Evolutionary conservation across 2,329 filamentous ascomycete genomes (phyloP), one percentile per base, ranked within the genome.

Genomic region (Diaporthe sp.): DNA sequence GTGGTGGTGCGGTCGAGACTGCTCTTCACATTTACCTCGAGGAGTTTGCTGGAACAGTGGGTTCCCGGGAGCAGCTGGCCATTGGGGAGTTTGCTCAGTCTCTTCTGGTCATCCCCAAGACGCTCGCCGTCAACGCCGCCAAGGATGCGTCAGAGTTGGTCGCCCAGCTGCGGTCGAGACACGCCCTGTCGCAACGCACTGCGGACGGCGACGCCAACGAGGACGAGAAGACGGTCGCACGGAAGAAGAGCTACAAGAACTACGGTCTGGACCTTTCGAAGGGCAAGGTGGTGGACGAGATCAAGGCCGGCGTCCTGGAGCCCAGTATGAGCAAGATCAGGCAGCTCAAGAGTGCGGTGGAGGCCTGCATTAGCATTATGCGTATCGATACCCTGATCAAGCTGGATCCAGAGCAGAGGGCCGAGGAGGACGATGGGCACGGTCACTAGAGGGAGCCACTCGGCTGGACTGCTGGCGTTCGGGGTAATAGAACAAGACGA

Each of bases 281-380:
- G 83, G 97, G 97, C 79, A 96, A 95, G 83, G 94, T 98, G 74
- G 93, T 96, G 72, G 97, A 99, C 84, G 92, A 95, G 86, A 88
- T 99, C 81, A 98, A 98, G 90, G 92, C 94, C 17, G 97, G 97
- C 81, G 96, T 99, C 76, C 85, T 99, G 81, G 97, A 99, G 88
- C 97, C 97, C 42, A 97, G 94, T 85, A 95, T 99, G 88, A 98
- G 96, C 90, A 99, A 99, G 90, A 91, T 99, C 79, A 94, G 96
- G 85, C 97, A 98, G 88, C 88, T 99, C 82, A 99, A 99, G 93
- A 97, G 94, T 85, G 97, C 97, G 37, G 97, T 99, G 66, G 97
- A 99, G 87, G 97, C 97, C 72, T 98, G 97, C 85, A 97, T 99
- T 85, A 94, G 95, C 82, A 98, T 99, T 83, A 98, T 99, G 97